These are phyloP conservation scores for Caryocar brasiliense DNA, from an alignment of 441 rosid species.

Conservation along the genomic window DNA sequence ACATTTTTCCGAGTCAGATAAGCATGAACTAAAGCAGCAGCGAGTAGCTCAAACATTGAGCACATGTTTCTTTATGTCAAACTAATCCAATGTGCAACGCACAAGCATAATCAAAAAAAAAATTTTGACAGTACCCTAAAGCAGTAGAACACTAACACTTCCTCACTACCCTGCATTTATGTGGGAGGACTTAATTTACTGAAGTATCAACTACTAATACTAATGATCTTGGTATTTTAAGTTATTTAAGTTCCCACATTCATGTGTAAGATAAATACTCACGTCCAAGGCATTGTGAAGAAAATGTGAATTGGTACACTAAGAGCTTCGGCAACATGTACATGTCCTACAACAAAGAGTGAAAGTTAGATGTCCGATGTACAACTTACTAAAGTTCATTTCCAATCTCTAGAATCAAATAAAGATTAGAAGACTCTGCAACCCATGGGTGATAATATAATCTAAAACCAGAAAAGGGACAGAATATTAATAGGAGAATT, in stretches of 20 bases:
- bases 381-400: background rate
- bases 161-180: too few relatives aligned
- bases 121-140: too few relatives aligned
- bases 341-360: slow-evolving; percentile 58
- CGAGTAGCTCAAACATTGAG: too few relatives aligned
- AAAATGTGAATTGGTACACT: slow-evolving; percentile 90
- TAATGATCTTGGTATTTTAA: background rate
- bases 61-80: too few relatives aligned
- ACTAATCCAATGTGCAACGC: too few relatives aligned
- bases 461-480: background rate
- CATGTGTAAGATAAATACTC: slow-evolving; percentile 33
- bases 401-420: background rate
- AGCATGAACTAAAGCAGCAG: too few relatives aligned
- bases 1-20: too few relatives aligned
- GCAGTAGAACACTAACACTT: too few relatives aligned
- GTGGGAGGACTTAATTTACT: too few relatives aligned
- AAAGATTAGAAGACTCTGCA: background rate
- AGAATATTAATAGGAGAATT: background rate
- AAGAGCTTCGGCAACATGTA: slow-evolving; percentile 97
- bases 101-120: background rate
- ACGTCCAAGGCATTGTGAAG: slow-evolving; percentile 99
- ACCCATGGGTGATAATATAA: background rate
- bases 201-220: background rate
- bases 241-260: background rate
- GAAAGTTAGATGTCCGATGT: slow-evolving; percentile 7